Percentiles rank a stretch among this genome's conserved stretches.
These are phyloP conservation scores for Nitzschia putrida DNA, from an alignment of 108 stramenopile genomes.

Conservation along the genomic window DNA sequence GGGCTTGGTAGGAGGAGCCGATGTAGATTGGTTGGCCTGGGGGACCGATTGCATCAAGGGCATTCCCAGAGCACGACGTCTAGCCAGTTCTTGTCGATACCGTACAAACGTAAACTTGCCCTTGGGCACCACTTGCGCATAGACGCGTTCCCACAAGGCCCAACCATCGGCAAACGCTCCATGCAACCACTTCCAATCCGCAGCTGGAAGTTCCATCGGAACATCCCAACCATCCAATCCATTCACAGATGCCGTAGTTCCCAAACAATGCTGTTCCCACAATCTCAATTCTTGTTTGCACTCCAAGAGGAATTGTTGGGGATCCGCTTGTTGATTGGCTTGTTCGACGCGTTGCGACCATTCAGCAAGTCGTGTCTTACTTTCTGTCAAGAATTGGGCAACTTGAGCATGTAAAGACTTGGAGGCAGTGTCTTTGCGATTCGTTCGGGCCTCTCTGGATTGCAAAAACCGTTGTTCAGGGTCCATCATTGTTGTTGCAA, in stretches of 20 bases:
- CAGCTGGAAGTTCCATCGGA: constrained; percentile 23
- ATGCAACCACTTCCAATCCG: constrained; percentile 33
- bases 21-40: no score
- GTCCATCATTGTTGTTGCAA: constrained; percentile 3
- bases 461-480: constrained; percentile 14
- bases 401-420: background rate
- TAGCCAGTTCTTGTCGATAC: constrained; percentile 41
- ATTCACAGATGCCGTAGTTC: background rate
- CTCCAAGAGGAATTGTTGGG: background rate
- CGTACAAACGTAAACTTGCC: constrained; percentile 41
- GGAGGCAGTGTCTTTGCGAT: background rate
- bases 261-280: constrained; percentile 21
- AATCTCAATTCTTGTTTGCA: constrained; percentile 21
- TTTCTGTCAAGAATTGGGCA: constrained; percentile 7
- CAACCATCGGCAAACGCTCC: constrained; percentile 19
- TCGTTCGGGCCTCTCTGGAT: constrained; percentile 11
- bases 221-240: constrained; percentile 4
- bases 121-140: constrained; percentile 14
- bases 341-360: background rate
- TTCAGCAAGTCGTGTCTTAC: background rate
- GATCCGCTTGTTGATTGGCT: background rate
- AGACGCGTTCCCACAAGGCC: constrained; percentile 4
- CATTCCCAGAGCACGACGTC: constrained; percentile 7
- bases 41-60: background rate
- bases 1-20: no score